phyloP scores from a whole-genome alignment of 192 early-diverging fungal species.

The Linnemannia schmuckeri region DNA sequence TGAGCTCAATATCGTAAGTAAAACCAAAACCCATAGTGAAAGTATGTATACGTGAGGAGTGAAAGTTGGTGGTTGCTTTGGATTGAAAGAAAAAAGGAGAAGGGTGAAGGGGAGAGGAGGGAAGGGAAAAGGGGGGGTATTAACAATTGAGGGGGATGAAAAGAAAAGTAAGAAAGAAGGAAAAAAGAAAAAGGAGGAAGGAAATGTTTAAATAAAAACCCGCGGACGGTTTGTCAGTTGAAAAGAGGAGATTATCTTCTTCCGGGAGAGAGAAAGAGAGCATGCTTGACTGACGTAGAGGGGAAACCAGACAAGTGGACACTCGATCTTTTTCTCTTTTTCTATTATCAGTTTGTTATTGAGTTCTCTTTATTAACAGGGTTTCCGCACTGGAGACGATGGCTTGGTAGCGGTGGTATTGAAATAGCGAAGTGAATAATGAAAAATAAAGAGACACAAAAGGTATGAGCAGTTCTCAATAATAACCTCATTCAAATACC shows the following conservation, averaged over 20 bases:
- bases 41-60: background rate
- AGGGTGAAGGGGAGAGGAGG: background rate
- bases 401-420: background rate
- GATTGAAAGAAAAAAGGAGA: background rate
- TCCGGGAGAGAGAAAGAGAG: background rate
- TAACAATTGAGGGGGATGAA: background rate
- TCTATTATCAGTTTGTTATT: background rate
- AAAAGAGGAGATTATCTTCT: background rate
- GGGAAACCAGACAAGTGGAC: background rate
- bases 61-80: background rate
- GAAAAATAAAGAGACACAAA: background rate
- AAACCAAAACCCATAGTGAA: conserved; percentile 36
- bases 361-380: background rate
- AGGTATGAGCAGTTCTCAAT: background rate
- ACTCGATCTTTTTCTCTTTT: background rate
- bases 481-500: background rate
- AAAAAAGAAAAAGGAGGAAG: background rate
- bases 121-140: background rate
- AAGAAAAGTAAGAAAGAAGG: background rate
- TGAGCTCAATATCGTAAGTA: conserved; percentile 47
- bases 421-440: background rate
- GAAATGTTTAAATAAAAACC: conserved; percentile 8
- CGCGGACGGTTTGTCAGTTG: background rate
- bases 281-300: background rate
- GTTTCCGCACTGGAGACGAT: background rate